These are phyloP conservation scores for Leccinum obscurum DNA, from an alignment of 768 basidiomycete genomes.

Conservation along the genomic window DNA sequence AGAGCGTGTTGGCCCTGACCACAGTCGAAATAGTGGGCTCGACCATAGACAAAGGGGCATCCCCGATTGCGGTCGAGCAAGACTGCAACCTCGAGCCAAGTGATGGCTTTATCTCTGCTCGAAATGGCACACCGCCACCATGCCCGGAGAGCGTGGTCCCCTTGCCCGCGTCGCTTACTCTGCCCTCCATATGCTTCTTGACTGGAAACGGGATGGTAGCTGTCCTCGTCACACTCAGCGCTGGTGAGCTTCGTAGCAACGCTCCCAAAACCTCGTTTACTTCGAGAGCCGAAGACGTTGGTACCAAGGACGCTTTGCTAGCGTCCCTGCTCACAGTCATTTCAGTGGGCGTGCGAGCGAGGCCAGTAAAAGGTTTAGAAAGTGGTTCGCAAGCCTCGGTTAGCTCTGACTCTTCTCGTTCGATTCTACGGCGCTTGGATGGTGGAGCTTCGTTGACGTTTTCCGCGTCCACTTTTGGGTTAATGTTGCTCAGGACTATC, in stretches of 20 bases:
- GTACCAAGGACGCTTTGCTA: background rate
- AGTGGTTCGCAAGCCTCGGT: background rate
- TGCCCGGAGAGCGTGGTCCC: background rate
- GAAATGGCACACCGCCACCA: background rate
- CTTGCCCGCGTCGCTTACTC: slow-evolving; percentile 3
- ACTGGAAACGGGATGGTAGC: slow-evolving; percentile 24
- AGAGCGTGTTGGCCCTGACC: background rate
- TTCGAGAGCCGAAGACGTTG: background rate
- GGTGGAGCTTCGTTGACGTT: slow-evolving; percentile 1
- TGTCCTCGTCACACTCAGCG: background rate
- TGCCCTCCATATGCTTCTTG: slow-evolving; percentile 12
- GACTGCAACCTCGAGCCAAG: background rate
- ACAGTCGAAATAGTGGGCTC: background rate
- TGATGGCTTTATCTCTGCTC: background rate
- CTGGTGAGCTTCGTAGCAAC: background rate
- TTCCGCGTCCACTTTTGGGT: slow-evolving; percentile 1
- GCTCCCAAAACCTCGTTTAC: background rate
- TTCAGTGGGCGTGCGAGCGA: slow-evolving; percentile 1
- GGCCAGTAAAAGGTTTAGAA: background rate
- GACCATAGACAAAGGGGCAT: background rate
- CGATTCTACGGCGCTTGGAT: slow-evolving; percentile 20
- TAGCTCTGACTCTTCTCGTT: slow-evolving; percentile 1
- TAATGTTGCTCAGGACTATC: background rate
- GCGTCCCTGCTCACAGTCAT: background rate
- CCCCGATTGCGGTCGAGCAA: slow-evolving; percentile 6